Conservation (phyloP, 495 filamentous ascomycete genomes). For the Aspergillus nanangensis region DNA sequence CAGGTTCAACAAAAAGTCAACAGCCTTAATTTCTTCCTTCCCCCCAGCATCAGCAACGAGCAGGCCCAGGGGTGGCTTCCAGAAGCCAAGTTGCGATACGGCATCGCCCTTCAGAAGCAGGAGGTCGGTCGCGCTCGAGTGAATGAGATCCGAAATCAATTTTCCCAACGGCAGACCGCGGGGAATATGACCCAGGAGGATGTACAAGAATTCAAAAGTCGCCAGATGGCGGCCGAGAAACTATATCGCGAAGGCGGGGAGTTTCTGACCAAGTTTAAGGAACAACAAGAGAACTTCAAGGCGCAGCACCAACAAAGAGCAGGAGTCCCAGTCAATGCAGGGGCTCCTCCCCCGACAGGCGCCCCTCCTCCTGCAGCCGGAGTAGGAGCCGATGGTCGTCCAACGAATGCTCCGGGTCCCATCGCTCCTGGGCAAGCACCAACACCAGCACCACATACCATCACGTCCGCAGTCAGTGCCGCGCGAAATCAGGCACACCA, state of each 20-base stretch:
- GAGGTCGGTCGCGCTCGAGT: constrained; percentile 41
- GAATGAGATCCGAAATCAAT: constrained; percentile 34
- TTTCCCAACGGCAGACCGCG: constrained; percentile 29
- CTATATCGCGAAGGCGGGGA: constrained; percentile 41
- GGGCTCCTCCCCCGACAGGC: constrained; percentile 6
- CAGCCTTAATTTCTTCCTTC: constrained; percentile 40
- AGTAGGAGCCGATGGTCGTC: too few species aligned
- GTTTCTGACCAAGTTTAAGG: constrained; percentile 43
- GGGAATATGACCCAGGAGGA: constrained; percentile 42
- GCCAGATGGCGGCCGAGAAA: constrained; percentile 42
- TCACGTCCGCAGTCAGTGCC: constrained; percentile 50
- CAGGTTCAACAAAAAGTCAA: constrained; percentile 45
- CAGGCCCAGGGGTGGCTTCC: constrained; percentile 45
- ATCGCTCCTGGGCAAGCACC: constrained; percentile 35
- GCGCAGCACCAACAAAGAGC: constrained; percentile 31
- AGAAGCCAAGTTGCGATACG: constrained; percentile 50
- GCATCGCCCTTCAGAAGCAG: constrained; percentile 48
- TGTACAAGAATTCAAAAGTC: constrained; percentile 36
- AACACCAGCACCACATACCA: constrained; percentile 45
- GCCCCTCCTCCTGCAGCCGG: constrained; percentile 14
- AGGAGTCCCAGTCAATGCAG: constrained; percentile 11
- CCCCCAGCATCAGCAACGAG: constrained; percentile 41
- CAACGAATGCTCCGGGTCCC: constrained; percentile 17
- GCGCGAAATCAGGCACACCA: constrained; percentile 43
- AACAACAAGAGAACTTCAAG: constrained; percentile 44